Evolutionary conservation across 106 monocot genomes (phyloP).

Genomic region (Apostasia shenzhenica): DNA sequence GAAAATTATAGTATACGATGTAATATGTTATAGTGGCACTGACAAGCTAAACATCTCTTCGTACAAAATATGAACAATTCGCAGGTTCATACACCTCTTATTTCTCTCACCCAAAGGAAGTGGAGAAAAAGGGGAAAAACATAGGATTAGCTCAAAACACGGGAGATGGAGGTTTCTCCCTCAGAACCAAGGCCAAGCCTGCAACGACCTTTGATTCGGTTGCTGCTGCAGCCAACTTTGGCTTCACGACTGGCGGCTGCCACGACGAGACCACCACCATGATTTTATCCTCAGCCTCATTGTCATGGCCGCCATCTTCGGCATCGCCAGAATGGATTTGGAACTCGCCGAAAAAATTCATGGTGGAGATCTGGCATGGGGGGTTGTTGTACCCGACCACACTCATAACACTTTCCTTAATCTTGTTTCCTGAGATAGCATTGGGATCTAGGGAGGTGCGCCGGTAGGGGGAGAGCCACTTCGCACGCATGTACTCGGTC

Average conservation of each 20-base stretch:
- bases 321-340: background rate
- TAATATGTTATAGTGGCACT: too few relatives aligned
- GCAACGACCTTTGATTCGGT: constrained; percentile 23
- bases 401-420: background rate
- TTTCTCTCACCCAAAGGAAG: background rate
- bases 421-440: background rate
- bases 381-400: constrained; percentile 4
- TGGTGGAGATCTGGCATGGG: background rate
- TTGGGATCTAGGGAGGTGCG: background rate
- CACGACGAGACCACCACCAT: constrained; percentile 5
- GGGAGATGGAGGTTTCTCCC: constrained; percentile 2
- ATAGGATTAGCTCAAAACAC: background rate
- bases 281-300: constrained; percentile 1
- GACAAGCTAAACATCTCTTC: background rate
- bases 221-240: background rate
- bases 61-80: too few relatives aligned
- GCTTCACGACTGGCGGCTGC: constrained; percentile 28
- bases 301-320: background rate
- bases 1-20: too few relatives aligned
- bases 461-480: constrained; percentile 45
- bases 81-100: background rate
- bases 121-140: background rate
- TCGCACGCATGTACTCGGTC: constrained; percentile 58
- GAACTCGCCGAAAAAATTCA: constrained; percentile 7
- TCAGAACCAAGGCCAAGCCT: constrained; percentile 26